Evolutionary conservation across 2,329 filamentous ascomycete species (phyloP), one percentile per base, ranked within the genome.

Genomic region (Neofusicoccum kwambonambiense): DNA sequence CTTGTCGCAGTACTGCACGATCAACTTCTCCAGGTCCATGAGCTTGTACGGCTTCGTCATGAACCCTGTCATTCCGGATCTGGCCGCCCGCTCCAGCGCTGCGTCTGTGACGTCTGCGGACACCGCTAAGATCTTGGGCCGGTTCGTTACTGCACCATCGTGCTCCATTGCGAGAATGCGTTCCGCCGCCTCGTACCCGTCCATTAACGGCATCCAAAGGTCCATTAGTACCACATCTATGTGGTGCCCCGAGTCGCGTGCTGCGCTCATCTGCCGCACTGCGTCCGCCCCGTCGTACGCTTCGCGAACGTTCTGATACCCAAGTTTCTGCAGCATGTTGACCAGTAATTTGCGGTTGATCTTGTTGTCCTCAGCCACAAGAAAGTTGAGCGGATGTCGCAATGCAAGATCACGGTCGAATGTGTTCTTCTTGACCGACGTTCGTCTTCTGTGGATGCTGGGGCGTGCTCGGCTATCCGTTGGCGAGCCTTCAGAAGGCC

Each of bases 171-270:
- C 76, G 11, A 90, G 75, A 49, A 91, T 91, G 52, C 81, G 79
- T 69, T 85, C 82, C 0, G 89, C 86, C 1, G 89, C 89, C 71
- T 90, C 85, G 68, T 90, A 91, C 1, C 89, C 89, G 71, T 91
- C 89, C 81, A 91, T 87, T 68, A 87, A 81, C 0, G 89, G 89
- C 88, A 91, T 91, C 89, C 89, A 91, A 9, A 91, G 82, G 74
- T 91, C 89, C 89, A 91, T 91, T 49, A 91, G 77, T 27, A 91
- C 82, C 1, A 89, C 82, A 70, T 90, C 85, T 64, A 90, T 85
- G 68, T 67, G 69, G 17, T 73, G 68, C 34, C 68, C 71, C 34
- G 68, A 60, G 64, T 72, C 60, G 34, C 68, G 69, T 50, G 77
- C 74, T 56, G 80, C 79, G 61, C 79, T 75, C 80, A 89, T 89